A percentile compares a stretch with the other conserved stretches of the same genome.
Evolutionary conservation across 257 asterid genomes (phyloP).

Genomic region (Nemophila menziesii): DNA sequence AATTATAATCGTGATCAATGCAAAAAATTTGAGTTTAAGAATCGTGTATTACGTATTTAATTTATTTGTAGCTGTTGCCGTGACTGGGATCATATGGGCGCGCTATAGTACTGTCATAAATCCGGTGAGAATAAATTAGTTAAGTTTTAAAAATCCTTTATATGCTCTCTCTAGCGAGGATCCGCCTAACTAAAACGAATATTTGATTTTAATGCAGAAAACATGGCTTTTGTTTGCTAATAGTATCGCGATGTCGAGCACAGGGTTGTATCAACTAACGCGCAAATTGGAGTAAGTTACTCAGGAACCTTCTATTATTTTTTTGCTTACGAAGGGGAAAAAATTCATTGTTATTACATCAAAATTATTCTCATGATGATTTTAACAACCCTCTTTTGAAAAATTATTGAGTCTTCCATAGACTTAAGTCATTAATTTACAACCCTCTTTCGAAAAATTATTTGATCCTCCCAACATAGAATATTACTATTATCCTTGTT

Average conservation of each 20-base stretch:
- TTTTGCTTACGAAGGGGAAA: background rate
- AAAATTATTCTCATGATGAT: too few species aligned
- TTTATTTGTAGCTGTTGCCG: slow-evolving; percentile 13
- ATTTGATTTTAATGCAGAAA: slow-evolving; percentile 13
- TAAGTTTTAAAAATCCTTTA: too few species aligned
- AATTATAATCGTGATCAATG: background rate
- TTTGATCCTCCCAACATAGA: too few species aligned
- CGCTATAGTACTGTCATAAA: slow-evolving; percentile 18
- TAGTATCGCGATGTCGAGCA: slow-evolving; percentile 22
- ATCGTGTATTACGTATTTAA: background rate
- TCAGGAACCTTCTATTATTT: background rate
- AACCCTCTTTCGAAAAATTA: too few species aligned
- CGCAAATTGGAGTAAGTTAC: slow-evolving; percentile 15
- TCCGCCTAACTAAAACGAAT: too few species aligned
- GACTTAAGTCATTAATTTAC: too few species aligned
- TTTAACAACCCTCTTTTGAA: too few species aligned
- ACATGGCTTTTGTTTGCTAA: slow-evolving; percentile 16
- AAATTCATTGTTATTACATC: too few species aligned
- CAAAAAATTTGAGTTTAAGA: background rate
- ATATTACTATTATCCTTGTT: too few species aligned
- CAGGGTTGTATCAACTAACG: slow-evolving; percentile 18
- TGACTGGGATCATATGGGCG: slow-evolving; percentile 22
- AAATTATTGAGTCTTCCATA: too few species aligned
- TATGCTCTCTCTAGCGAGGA: too few species aligned
- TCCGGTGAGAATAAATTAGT: slow-evolving; percentile 8